Evolutionary conservation across 148 eudicot species (phyloP), one percentile per base, ranked within the genome.

Genomic region (Heliosperma pusillum): DNA sequence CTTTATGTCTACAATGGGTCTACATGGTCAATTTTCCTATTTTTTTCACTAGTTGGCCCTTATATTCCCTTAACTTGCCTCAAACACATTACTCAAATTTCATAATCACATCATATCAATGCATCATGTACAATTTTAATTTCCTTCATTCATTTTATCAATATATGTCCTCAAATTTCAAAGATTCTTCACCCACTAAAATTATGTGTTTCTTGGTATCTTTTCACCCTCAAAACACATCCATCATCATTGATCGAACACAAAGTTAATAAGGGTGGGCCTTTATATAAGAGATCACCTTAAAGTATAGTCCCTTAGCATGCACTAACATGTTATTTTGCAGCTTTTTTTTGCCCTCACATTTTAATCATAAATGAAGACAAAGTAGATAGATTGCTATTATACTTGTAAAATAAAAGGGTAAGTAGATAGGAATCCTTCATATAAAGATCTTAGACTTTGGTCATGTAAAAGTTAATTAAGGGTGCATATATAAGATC

Each of bases 171-270:
- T 60, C 74, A 15, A 68, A 47, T 74, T 79, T 74, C 82, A 79
- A 79, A 79, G 82, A 79, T 79, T 79, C 82, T 74, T 74, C 64
- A 74, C 53, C 64, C 82, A 79, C 82, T 79, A 73, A 59, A 57
- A 69, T 74, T n/a, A 10, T 68, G 74, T 74, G 40, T 44, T 16
- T 47, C 12, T 44, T 47, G 11, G 21, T 24, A 62, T 58, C 71
- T 72, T 71, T 72, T 72, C 40, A 65, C 44, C 42, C 75, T 67
- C 80, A 67, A 57, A 58, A 36, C 7, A 33, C 36, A 63, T 59
- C 50, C 71, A 78, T 78, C 81, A 74, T 68, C 80, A 78, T 50
- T 45, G 69, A 73, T 68, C 69, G 42, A 79, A 69, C 53, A 68
- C 62, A 79, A 79, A 69, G 63, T 56, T 67, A 26, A 56, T 59